These are phyloP conservation scores for Aureobasidium sp. DNA, from an alignment of 2,329 filamentous ascomycete genomes.

Conservation along the genomic window DNA sequence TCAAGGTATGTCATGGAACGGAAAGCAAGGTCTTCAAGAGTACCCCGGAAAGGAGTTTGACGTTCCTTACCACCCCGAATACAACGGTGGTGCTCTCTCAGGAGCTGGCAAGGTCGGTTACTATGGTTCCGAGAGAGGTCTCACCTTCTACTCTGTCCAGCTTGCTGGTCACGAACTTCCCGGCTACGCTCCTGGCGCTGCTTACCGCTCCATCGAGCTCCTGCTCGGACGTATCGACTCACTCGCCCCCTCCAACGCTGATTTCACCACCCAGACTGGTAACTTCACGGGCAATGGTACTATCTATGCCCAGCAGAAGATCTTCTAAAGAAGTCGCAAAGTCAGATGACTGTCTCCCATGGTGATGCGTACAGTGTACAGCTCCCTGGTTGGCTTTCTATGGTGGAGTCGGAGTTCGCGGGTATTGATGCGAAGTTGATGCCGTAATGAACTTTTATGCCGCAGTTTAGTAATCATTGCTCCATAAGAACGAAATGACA, in stretches of 20 bases:
- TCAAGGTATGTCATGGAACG: conserved; percentile 37
- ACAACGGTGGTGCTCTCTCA: conserved; percentile 9
- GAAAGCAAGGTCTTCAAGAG: conserved; percentile 31
- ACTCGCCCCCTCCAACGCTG: conserved; percentile 45
- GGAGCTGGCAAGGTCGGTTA: conserved; percentile 31
- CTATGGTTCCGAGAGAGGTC: conserved; percentile 30
- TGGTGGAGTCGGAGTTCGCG: background rate
- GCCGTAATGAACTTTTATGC: background rate
- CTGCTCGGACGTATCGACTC: conserved; percentile 74
- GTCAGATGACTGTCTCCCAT: background rate
- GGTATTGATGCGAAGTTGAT: background rate
- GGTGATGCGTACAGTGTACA: background rate
- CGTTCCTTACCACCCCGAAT: conserved; percentile 28
- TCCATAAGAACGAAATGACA: background rate
- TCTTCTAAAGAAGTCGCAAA: background rate
- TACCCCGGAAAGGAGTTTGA: conserved; percentile 28
- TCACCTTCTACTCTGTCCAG: conserved; percentile 32
- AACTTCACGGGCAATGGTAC: conserved; percentile 27
- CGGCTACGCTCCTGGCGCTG: conserved; percentile 43
- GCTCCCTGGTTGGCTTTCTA: background rate
- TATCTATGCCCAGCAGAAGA: conserved; percentile 8
- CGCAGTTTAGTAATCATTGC: background rate
- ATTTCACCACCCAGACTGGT: conserved; percentile 41
- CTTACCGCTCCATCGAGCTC: conserved; percentile 79
- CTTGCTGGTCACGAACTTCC: conserved; percentile 31